Conservation (phyloP, 257 asterid genomes). For the Dorcoceras hygrometricum region DNA sequence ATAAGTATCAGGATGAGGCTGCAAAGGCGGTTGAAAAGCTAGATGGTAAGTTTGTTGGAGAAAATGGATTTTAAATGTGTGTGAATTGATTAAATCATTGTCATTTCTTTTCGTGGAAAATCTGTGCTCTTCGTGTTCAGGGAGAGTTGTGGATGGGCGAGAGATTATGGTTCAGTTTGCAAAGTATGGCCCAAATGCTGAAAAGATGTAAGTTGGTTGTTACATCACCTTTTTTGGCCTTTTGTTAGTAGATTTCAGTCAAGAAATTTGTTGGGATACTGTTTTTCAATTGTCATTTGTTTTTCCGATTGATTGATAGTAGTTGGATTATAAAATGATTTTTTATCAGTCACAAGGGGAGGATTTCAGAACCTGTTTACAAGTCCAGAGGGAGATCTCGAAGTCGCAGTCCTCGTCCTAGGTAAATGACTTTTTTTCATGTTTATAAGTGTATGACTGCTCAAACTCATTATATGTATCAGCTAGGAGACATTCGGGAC, state of each 20-base stretch:
- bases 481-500: neutral
- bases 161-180: conserved; percentile 99
- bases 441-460: neutral
- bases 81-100: neutral
- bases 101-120: neutral
- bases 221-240: neutral
- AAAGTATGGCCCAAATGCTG: conserved; percentile 96
- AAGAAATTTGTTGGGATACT: neutral
- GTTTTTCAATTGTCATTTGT: neutral
- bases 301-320: neutral
- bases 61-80: neutral
- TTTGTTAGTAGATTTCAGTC: neutral
- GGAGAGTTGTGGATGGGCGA: conserved; percentile 92
- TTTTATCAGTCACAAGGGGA: conserved; percentile 65
- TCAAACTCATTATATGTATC: neutral
- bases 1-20: conserved; percentile 96
- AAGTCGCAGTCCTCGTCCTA: conserved; percentile 92
- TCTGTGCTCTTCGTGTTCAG: conserved; percentile 31
- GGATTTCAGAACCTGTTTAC: conserved; percentile 69
- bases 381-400: conserved; percentile 64
- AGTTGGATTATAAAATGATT: conserved; percentile 6
- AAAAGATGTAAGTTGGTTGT: conserved; percentile 59
- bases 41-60: conserved; percentile 55
- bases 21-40: conserved; percentile 89
- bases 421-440: conserved; percentile 41